These are phyloP conservation scores for Tylopilus subfusipes DNA, from an alignment of 768 basidiomycete species.

Conservation along the genomic window DNA sequence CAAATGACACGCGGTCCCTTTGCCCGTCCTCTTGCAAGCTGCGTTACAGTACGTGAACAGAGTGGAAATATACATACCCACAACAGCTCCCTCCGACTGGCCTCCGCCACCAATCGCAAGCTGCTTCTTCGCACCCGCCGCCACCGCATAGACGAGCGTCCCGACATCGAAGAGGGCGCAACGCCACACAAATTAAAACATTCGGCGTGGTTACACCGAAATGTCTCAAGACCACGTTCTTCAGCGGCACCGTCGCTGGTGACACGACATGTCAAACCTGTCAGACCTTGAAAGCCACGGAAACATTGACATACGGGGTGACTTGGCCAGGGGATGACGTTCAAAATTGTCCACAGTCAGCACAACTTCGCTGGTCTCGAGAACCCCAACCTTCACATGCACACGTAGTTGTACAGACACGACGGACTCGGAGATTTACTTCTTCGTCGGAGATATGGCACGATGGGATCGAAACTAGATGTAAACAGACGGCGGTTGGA, in stretches of 20 bases:
- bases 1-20: not conserved
- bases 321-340: not conserved
- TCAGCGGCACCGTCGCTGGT: not conserved
- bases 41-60: not conserved
- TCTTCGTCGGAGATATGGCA: conserved; percentile 18
- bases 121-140: conserved; percentile 23
- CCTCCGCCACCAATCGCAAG: conserved; percentile 1
- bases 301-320: not conserved
- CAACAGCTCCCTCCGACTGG: not conserved
- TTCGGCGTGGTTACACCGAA: conserved; percentile 5
- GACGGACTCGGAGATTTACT: conserved; percentile 9
- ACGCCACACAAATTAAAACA: conserved; percentile 10
- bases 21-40: not conserved
- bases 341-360: not conserved
- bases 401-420: not conserved
- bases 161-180: not conserved
- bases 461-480: not conserved
- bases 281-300: not conserved
- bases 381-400: not conserved
- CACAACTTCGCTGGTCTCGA: not conserved
- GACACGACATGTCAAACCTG: not conserved
- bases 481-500: not conserved
- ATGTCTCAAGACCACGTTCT: conserved; percentile 5
- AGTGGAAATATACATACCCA: conserved; percentile 5
- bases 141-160: conserved; percentile 20